Percentiles rank a stretch among this genome's conserved stretches.
These are phyloP conservation scores for Podospora tetraspora DNA, from an alignment of 495 filamentous ascomycete species.

Conservation along the genomic window DNA sequence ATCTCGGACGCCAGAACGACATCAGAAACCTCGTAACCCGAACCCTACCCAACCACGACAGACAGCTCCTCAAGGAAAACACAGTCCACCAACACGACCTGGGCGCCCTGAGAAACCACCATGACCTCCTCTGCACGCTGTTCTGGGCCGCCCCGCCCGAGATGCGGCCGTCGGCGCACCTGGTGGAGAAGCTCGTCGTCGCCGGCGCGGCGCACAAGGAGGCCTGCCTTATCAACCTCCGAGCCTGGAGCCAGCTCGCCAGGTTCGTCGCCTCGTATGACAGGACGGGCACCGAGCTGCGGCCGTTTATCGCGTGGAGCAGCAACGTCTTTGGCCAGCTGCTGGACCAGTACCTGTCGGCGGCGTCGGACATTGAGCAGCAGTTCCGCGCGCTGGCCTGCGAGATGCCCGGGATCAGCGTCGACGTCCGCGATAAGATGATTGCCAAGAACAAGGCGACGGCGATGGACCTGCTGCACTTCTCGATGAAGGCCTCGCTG, in stretches of 20 bases:
- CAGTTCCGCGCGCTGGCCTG: slow-evolving; percentile 40
- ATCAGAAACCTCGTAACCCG: slow-evolving; percentile 72
- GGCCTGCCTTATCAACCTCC: slow-evolving; percentile 76
- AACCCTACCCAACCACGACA: slow-evolving; percentile 81
- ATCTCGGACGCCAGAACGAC: slow-evolving; percentile 60
- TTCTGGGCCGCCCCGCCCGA: slow-evolving; percentile 77
- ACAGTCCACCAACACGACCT: slow-evolving; percentile 66
- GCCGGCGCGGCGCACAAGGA: slow-evolving; percentile 75
- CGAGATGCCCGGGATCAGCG: slow-evolving; percentile 34
- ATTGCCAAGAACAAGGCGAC: slow-evolving; percentile 41
- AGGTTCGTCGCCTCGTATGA: slow-evolving; percentile 64
- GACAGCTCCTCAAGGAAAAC: slow-evolving; percentile 80
- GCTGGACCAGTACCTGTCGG: slow-evolving; percentile 45
- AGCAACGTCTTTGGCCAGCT: slow-evolving; percentile 47
- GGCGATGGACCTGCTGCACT: slow-evolving; percentile 40
- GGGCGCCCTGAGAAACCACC: slow-evolving; percentile 85
- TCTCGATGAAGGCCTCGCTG: slow-evolving; percentile 36
- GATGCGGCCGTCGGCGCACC: slow-evolving; percentile 61
- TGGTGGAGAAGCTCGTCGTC: slow-evolving; percentile 73
- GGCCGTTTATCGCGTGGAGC: slow-evolving; percentile 66
- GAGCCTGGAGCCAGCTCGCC: slow-evolving; percentile 73
- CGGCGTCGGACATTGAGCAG: slow-evolving; percentile 45
- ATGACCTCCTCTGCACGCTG: slow-evolving; percentile 83
- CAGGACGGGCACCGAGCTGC: slow-evolving; percentile 47
- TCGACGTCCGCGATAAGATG: slow-evolving; percentile 36